Base-by-base conservation (phyloP, 345 rosid genomes). In the Gossypium arboreum region DNA sequence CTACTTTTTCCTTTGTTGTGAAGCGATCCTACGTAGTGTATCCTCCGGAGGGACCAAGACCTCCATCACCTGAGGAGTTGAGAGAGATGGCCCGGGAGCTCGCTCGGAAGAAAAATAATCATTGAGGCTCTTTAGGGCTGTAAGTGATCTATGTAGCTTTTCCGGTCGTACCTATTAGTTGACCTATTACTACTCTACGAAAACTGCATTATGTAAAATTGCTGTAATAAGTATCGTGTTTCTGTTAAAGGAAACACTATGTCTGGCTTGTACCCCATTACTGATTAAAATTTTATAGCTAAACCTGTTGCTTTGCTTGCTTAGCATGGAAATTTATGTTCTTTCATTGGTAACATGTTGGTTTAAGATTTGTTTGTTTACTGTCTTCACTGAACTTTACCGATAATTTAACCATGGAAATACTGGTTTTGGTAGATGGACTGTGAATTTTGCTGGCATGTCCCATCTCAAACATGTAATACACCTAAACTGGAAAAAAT, bases 81-180 rank as follows among this genome's bases (percentile, higher is more conserved):
- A 87, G 94, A 80, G 94, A 90, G 77, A 87, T 85, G 89, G 91
- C 90, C 6, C 83, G 91, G 43, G 89, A 83, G 69, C 79, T 88
- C 63, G 88, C 86, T 58, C 83, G 81, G 71, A 81, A 86, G 84
- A 84, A 79, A 65, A 80, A 81, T 74, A 52, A 3, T 43, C 81
- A 57, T 62, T 81, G 71, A 67, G 66, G 52, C 72, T 69, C n/a
- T 44, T 67, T 11, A 12, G 75, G 22, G 63, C 39, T 76, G 61
- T 73, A 60, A 76, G 66, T 66, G 41, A 72, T 44, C 59, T 9
- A 57, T 20, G 18, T 20, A 58, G 12, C 9, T 3, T 45, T 54
- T 50, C 54, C 6, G 4, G 12, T 72, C 67, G 58, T 43, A 48
- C 34, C 54, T 68, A 0, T 43, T 43, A 58, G 47, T 43, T 47